Evolutionary conservation across 2,329 filamentous ascomycete species (phyloP).

Genomic region (Teratosphaeria viscida): DNA sequence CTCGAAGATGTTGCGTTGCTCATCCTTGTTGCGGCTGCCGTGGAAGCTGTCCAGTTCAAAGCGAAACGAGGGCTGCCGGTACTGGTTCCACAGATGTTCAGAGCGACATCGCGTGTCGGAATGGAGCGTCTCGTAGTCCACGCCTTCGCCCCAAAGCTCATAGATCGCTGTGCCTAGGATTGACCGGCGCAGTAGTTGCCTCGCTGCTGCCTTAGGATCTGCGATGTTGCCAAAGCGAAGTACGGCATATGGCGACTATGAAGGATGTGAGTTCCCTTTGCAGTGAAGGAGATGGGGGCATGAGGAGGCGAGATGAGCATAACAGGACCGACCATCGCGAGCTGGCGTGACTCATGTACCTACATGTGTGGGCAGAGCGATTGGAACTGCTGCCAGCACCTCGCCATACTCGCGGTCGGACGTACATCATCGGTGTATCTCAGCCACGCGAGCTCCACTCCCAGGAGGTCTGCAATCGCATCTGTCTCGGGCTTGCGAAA

Average conservation of each 20-base stretch:
- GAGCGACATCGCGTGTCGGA: conserved; percentile 50
- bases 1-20: conserved; percentile 66
- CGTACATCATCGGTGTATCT: conserved; percentile 65
- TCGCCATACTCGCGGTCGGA: conserved; percentile 5
- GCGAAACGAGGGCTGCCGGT: conserved; percentile 60
- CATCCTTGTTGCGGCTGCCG: conserved; percentile 51
- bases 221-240: conserved; percentile 43
- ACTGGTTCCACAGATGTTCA: conserved; percentile 54
- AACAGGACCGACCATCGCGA: neutral
- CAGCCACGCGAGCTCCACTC: conserved; percentile 60
- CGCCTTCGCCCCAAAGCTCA: conserved; percentile 74
- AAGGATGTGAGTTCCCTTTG: neutral
- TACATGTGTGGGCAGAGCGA: neutral
- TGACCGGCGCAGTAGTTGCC: conserved; percentile 59
- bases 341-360: neutral
- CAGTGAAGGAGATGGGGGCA: neutral
- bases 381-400: neutral
- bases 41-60: conserved; percentile 78
- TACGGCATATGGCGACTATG: conserved; percentile 76
- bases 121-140: conserved; percentile 59
- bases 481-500: conserved; percentile 79
- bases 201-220: conserved; percentile 40
- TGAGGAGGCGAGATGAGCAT: neutral
- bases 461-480: conserved; percentile 61
- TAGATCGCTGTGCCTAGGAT: conserved; percentile 76